A percentile compares a stretch with the other conserved stretches of the same genome.
Evolutionary conservation across 2,329 filamentous ascomycete species (phyloP).

Genomic region (Trichoderma atroviride): DNA sequence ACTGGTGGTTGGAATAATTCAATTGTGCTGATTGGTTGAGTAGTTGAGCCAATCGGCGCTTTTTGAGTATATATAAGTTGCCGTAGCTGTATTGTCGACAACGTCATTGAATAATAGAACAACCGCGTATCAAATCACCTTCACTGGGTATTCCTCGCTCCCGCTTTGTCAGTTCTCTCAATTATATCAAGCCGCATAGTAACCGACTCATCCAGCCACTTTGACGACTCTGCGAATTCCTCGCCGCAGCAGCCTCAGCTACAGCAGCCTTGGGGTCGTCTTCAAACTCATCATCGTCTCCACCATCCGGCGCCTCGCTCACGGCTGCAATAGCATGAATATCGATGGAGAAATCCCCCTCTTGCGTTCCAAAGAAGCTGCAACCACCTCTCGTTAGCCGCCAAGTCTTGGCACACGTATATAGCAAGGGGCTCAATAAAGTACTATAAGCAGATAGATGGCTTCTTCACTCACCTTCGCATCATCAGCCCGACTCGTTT

Average conservation of each 20-base stretch:
- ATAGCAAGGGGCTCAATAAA: background rate
- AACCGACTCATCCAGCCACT: conserved; percentile 34
- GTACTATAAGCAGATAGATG: background rate
- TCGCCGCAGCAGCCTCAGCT: background rate
- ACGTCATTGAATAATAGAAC: background rate
- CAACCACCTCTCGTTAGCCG: background rate
- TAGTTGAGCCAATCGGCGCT: background rate
- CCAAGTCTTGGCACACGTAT: background rate
- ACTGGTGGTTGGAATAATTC: background rate
- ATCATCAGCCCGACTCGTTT: conserved; percentile 77
- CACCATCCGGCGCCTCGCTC: conserved; percentile 21
- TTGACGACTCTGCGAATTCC: conserved; percentile 1
- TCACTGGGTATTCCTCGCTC: background rate
- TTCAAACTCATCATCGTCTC: conserved; percentile 33
- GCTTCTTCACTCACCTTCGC: conserved; percentile 63
- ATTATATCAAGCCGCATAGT: conserved; percentile 35
- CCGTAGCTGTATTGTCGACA: background rate
- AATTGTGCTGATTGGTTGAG: background rate
- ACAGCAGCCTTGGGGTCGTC: conserved; percentile 28
- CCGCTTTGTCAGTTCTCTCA: conserved; percentile 7
- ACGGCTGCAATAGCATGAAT: conserved; percentile 38
- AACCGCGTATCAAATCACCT: background rate
- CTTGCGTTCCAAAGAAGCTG: conserved; percentile 75
- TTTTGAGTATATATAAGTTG: background rate
- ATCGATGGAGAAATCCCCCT: conserved; percentile 61